Evolutionary conservation across 2,329 filamentous ascomycete genomes (phyloP), one percentile per base, ranked within the genome.

Genomic region (Alternaria solani): DNA sequence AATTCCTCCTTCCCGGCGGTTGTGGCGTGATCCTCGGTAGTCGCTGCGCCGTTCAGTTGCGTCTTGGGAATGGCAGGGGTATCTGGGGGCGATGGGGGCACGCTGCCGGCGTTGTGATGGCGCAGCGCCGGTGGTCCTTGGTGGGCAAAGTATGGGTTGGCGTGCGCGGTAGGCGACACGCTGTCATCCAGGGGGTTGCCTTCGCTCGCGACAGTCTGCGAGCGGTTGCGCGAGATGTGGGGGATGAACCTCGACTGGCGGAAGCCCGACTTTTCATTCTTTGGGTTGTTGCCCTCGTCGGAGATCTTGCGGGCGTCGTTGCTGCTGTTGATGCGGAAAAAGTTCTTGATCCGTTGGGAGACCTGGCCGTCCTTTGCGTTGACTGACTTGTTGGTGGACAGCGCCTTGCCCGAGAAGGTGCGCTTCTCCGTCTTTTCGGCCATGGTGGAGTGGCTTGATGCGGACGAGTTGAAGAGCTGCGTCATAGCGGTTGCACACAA

Each of bases 121-220:
- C 94, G 90, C 71, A 98, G 84, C 66, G 92, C 92, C 4, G 95
- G 95, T 71, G 93, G 93, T 58, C 95, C 95, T 81, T 99, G 95
- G 78, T 98, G 95, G 68, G 89, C 91, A 79, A 98, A 99, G 81
- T 99, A 99, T 18, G 95, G 95, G 78, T 99, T 99, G 66, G 93
- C 94, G 75, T 94, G 89, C 52, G 94, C 94, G 5, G 93, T 98
- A 26, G 95, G 95, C 75, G 94, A 97, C 73, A 96, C 85, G 63
- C 88, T 85, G 79, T 97, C 94, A 69, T 97, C 94, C 66, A 97
- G 86, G 59, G 90, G 88, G 76, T 97, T 93, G 70, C 94, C 94
- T 81, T 97, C 94, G 80, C 93, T 97, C 68, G 92, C 92, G 57
- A 96, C 92, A 26, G 94, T 98, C 61, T 91, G 90, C 36, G 93